Evolutionary conservation across 352 stramenopile species (phyloP).

Genomic region (Phytophthora colocasiae): DNA sequence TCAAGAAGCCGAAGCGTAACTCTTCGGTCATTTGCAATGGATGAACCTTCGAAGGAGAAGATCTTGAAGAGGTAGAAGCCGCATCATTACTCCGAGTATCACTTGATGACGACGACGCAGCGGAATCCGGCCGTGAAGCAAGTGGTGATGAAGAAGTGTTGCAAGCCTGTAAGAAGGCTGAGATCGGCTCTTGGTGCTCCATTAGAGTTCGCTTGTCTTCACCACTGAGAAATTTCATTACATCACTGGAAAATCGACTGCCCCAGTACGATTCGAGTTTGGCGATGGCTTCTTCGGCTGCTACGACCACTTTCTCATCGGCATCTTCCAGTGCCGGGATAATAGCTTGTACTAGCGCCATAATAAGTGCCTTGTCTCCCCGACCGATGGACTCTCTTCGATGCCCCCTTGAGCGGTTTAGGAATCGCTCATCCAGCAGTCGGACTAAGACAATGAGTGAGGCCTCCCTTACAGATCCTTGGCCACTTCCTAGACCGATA

Average conservation of each 20-base stretch:
- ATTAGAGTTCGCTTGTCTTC: constrained; percentile 66
- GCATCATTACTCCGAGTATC: background rate
- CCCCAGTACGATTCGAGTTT: constrained; percentile 74
- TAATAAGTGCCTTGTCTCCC: constrained; percentile 61
- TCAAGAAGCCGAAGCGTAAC: constrained; percentile 60
- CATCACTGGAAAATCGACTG: constrained; percentile 39
- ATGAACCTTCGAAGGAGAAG: constrained; percentile 33
- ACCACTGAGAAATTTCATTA: constrained; percentile 65
- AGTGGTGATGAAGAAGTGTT: constrained; percentile 9
- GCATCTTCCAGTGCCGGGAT: constrained; percentile 68
- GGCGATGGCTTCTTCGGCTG: constrained; percentile 66
- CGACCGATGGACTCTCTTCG: constrained; percentile 30
- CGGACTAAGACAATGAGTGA: constrained; percentile 54
- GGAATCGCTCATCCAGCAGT: constrained; percentile 68
- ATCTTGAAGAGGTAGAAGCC: background rate
- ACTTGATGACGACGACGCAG: constrained; percentile 9
- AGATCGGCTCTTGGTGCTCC: constrained; percentile 56
- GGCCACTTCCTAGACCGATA: constrained; percentile 52
- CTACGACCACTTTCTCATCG: constrained; percentile 66
- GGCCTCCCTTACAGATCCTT: constrained; percentile 53
- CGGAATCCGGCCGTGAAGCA: constrained; percentile 17
- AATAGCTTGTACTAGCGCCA: constrained; percentile 61
- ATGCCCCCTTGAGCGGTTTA: constrained; percentile 15
- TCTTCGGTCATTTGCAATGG: constrained; percentile 5
- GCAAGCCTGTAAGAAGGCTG: constrained; percentile 51